These are phyloP conservation scores for Chalciporus piperatus DNA, from an alignment of 768 basidiomycete genomes.

Conservation along the genomic window DNA sequence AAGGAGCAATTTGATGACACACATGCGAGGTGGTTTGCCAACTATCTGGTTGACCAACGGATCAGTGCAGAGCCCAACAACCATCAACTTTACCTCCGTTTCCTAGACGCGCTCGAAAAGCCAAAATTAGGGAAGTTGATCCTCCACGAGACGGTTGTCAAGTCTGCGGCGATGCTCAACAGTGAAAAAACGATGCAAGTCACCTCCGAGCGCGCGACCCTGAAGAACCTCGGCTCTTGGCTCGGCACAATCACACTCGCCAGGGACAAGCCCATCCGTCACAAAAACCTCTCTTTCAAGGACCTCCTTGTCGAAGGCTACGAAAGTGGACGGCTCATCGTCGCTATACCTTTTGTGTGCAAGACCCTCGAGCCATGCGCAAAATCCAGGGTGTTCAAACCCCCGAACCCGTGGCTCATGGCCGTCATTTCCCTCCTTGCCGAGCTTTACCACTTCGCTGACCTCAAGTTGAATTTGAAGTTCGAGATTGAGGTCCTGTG, in stretches of 20 bases:
- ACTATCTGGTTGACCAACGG: constrained; percentile 95
- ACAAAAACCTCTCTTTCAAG: constrained; percentile 94
- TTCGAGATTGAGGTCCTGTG: constrained; percentile 98
- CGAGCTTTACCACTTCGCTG: constrained; percentile 96
- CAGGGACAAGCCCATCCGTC: constrained; percentile 86
- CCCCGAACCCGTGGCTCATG: constrained; percentile 99
- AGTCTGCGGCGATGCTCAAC: constrained; percentile 84
- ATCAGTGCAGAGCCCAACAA: constrained; percentile 97
- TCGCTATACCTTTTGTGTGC: constrained; percentile 98
- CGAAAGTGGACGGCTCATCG: constrained; percentile 84
- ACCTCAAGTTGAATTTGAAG: constrained; percentile 93
- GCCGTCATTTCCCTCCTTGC: constrained; percentile 87
- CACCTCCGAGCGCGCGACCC: constrained; percentile 75
- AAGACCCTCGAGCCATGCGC: constrained; percentile 90
- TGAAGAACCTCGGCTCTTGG: constrained; percentile 97
- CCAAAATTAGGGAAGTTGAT: constrained; percentile 69
- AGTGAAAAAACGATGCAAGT: constrained; percentile 87
- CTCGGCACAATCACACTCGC: constrained; percentile 92
- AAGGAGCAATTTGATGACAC: constrained; percentile 76
- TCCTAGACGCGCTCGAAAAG: constrained; percentile 80
- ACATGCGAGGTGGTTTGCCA: constrained; percentile 93
- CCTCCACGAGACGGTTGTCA: constrained; percentile 90
- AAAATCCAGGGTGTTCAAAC: constrained; percentile 88
- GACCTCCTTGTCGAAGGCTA: constrained; percentile 96
- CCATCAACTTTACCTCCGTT: constrained; percentile 90